Conservation (phyloP, 306 rosid species). For the Prunus persica region Prunus_persica_NCBIv2 NC_034012.1:22327501-22328000, state of each 20-base stretch:
- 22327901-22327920: background rate
- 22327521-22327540: slow-evolving; percentile 7
- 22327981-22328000: background rate
- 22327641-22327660: slow-evolving; percentile 98
- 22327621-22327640: slow-evolving; percentile 90
- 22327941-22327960: background rate
- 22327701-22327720: slow-evolving; percentile 87
- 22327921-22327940: background rate
- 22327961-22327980: background rate
- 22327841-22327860: background rate
- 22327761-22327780: slow-evolving; percentile 2
- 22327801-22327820: background rate
- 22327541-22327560: background rate
- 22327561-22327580: background rate
- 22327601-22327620: slow-evolving; percentile 98
- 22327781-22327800: background rate
- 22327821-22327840: background rate
- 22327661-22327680: slow-evolving; percentile 95
- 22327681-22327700: slow-evolving; percentile 88
- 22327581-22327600: slow-evolving; percentile 13
- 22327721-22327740: slow-evolving; percentile 99
- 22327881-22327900: background rate
- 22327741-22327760: slow-evolving; percentile 88
- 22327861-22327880: background rate
- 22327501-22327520: slow-evolving; percentile 75